These are phyloP conservation scores for Diutina rugosa DNA, from an alignment of 1,139 yeast genomes.

Conservation along the genomic window DNA sequence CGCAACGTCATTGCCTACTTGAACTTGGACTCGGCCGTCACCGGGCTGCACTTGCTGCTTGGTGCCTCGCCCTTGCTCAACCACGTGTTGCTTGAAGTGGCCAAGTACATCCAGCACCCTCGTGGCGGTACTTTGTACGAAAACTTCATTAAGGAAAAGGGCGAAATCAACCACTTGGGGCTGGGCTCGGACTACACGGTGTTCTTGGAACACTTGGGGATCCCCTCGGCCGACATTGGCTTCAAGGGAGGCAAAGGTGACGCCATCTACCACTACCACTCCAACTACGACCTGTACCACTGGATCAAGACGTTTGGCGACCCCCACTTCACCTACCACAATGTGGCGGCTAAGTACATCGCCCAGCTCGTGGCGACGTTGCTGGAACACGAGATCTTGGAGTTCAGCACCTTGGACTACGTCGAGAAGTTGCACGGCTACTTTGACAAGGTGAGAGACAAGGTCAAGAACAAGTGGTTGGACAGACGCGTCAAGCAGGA, in stretches of 20 bases:
- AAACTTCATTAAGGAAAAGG: conserved; percentile 34
- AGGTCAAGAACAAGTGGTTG: background rate
- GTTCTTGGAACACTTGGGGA: conserved; percentile 53
- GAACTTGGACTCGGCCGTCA: conserved; percentile 28
- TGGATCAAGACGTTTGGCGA: conserved; percentile 56
- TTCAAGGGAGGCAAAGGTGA: conserved; percentile 24
- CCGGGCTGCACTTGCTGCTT: conserved; percentile 20
- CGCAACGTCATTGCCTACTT: conserved; percentile 30
- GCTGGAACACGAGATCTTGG: conserved; percentile 41
- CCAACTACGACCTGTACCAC: conserved; percentile 53
- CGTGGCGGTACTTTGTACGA: conserved; percentile 37
- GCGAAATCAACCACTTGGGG: conserved; percentile 22
- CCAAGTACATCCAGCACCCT: conserved; percentile 37
- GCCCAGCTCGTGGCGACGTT: conserved; percentile 23
- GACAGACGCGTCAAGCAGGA: background rate
- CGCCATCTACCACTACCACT: conserved; percentile 55
- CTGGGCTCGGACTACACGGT: conserved; percentile 54
- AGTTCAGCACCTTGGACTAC: conserved; percentile 24
- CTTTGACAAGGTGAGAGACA: conserved; percentile 13
- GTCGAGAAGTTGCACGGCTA: conserved; percentile 18
- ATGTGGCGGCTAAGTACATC: conserved; percentile 35
- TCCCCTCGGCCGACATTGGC: conserved; percentile 50
- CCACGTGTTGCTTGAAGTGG: conserved; percentile 21
- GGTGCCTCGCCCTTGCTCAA: conserved; percentile 40
- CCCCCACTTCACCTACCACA: conserved; percentile 44